Conservation (phyloP, 805 yeast species). For the Candida andamanensis region DNA sequence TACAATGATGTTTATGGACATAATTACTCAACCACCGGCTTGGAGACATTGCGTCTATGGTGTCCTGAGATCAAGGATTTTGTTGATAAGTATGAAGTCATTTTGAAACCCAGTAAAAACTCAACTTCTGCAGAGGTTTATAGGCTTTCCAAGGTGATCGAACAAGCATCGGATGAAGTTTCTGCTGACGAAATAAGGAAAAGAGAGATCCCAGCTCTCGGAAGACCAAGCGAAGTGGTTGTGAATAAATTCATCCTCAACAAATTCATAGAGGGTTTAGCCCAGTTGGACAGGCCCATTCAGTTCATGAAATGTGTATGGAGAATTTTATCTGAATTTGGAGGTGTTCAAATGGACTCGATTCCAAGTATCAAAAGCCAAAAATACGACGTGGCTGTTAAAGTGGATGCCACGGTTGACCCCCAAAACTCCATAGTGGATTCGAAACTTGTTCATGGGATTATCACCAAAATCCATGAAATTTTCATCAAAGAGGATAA, state of each 20-base stretch:
- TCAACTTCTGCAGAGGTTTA: not conserved
- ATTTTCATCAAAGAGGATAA: conserved; percentile 1
- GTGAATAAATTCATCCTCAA: conserved; percentile 30
- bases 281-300: conserved; percentile 23
- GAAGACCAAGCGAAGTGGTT: conserved; percentile 1
- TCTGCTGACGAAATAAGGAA: not conserved
- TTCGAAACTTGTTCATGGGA: conserved; percentile 25
- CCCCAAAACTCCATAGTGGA: conserved; percentile 18
- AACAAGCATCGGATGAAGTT: not conserved
- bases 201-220: not conserved
- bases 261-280: conserved; percentile 25
- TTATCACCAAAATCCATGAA: conserved; percentile 24
- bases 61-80: conserved; percentile 21
- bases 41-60: conserved; percentile 28
- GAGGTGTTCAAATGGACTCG: conserved; percentile 17
- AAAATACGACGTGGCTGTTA: conserved; percentile 2
- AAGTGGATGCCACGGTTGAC: conserved; percentile 3
- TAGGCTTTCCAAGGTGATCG: not conserved
- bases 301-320: conserved; percentile 29
- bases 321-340: conserved; percentile 31
- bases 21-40: conserved; percentile 14
- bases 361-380: conserved; percentile 4
- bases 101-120: not conserved
- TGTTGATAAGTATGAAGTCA: not conserved
- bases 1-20: conserved; percentile 10